A percentile compares a stretch with the other conserved stretches of the same genome.
Evolutionary conservation across 1,139 yeast genomes (phyloP).

Genomic region (Hemisphaericaspora subhashii): DNA sequence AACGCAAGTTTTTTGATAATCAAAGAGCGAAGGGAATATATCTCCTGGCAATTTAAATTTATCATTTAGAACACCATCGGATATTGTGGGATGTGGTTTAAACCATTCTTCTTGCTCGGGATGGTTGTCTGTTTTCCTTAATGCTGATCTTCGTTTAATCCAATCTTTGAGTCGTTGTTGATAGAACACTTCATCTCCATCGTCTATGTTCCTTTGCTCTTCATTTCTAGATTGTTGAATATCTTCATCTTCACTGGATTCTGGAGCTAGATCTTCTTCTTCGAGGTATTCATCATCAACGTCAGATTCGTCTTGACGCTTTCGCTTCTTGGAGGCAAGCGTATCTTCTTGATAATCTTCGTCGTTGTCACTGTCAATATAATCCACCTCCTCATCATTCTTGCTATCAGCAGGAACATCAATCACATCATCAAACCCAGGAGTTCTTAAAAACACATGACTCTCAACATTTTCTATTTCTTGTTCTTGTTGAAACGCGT

Average conservation of each 20-base stretch:
- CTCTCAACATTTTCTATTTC: constrained; percentile 21
- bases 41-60: constrained; percentile 85
- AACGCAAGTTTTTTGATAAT: constrained; percentile 91
- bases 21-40: constrained; percentile 80
- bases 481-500: constrained; percentile 42
- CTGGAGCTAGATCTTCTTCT: constrained; percentile 14
- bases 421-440: constrained; percentile 32
- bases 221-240: constrained; percentile 13
- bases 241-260: constrained; percentile 13
- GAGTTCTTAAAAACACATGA: constrained; percentile 36
- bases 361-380: constrained; percentile 8
- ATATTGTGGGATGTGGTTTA: constrained; percentile 72
- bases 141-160: constrained; percentile 48
- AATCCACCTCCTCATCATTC: constrained; percentile 9
- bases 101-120: constrained; percentile 57
- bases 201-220: constrained; percentile 55
- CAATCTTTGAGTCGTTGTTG: constrained; percentile 60
- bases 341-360: constrained; percentile 21
- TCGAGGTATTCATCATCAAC: constrained; percentile 14
- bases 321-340: background rate
- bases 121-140: constrained; percentile 22
- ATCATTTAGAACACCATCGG: constrained; percentile 73
- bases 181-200: constrained; percentile 71
- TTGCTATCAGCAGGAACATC: constrained; percentile 3
- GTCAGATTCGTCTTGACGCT: constrained; percentile 20